phyloP scores from a whole-genome alignment of 2,329 filamentous ascomycete genomes.

The Alternaria gaisen region DNA sequence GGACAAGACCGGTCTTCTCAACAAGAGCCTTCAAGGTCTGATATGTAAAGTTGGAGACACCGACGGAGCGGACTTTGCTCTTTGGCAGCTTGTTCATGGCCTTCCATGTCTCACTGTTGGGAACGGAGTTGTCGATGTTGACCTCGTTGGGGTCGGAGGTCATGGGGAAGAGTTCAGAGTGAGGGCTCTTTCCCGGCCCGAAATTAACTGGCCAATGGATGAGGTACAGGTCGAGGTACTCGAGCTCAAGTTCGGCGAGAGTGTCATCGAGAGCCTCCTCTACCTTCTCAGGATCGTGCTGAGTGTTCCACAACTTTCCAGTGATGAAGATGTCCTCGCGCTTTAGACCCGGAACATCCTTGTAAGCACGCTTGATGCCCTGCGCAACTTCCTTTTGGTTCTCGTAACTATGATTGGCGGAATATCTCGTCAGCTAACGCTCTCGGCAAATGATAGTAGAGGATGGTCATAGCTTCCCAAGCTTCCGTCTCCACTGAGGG shows the following conservation, averaged over 20 bases:
- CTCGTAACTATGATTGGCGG: conserved; percentile 43
- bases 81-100: conserved; percentile 53
- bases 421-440: conserved; percentile 32
- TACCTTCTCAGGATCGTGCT: conserved; percentile 76
- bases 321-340: conserved; percentile 59
- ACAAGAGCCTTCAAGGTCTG: conserved; percentile 62
- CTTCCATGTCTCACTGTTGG: conserved; percentile 44
- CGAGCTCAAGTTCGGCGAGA: conserved; percentile 79
- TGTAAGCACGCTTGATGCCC: conserved; percentile 42
- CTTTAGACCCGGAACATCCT: conserved; percentile 38
- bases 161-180: conserved; percentile 40
- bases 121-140: conserved; percentile 41
- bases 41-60: conserved; percentile 45
- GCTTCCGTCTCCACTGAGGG: conserved; percentile 27
- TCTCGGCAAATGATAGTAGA: not conserved
- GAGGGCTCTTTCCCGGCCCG: conserved; percentile 60
- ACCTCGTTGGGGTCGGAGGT: conserved; percentile 65
- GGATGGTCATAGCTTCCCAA: conserved; percentile 28
- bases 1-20: conserved; percentile 53
- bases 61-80: conserved; percentile 46
- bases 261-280: conserved; percentile 75
- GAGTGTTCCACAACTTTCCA: conserved; percentile 91
- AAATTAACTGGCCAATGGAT: conserved; percentile 89
- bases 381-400: conserved; percentile 45
- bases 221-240: conserved; percentile 90